A percentile compares a stretch with the other conserved stretches of the same genome.
Conservation (phyloP, 2,329 filamentous ascomycete species). For the Balansia obtecta region DNA sequence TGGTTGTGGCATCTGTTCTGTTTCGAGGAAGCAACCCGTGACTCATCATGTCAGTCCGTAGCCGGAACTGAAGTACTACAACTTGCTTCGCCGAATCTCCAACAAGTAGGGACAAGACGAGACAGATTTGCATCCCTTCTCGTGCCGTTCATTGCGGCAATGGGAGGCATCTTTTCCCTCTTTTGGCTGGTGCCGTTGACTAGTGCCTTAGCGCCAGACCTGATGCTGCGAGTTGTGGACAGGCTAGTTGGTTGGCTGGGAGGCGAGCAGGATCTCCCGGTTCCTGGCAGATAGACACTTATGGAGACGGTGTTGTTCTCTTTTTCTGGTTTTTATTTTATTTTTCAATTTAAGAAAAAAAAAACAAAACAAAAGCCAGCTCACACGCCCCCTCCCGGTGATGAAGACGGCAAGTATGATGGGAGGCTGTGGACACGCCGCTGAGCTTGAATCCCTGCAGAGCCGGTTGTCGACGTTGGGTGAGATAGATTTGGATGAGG, state of each 20-base stretch:
- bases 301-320: too few species aligned
- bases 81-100: not conserved
- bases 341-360: too few species aligned
- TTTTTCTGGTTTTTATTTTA: too few species aligned
- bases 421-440: not conserved
- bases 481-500: not conserved
- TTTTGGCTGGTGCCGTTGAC: not conserved
- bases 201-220: not conserved
- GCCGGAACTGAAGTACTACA: too few species aligned
- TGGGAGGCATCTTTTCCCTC: not conserved
- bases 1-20: not conserved
- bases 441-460: not conserved
- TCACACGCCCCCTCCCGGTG: conserved; percentile 2
- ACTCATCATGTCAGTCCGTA: not conserved
- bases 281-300: not conserved
- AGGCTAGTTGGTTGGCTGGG: not conserved
- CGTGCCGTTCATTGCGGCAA: not conserved
- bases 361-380: too few species aligned
- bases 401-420: conserved; percentile 4
- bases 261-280: not conserved
- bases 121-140: not conserved
- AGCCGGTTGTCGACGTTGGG: not conserved
- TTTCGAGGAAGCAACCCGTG: not conserved
- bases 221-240: not conserved
- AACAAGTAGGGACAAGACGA: not conserved